phyloP scores from a whole-genome alignment of 331 rosid genomes.

The Quercus phellos region DNA sequence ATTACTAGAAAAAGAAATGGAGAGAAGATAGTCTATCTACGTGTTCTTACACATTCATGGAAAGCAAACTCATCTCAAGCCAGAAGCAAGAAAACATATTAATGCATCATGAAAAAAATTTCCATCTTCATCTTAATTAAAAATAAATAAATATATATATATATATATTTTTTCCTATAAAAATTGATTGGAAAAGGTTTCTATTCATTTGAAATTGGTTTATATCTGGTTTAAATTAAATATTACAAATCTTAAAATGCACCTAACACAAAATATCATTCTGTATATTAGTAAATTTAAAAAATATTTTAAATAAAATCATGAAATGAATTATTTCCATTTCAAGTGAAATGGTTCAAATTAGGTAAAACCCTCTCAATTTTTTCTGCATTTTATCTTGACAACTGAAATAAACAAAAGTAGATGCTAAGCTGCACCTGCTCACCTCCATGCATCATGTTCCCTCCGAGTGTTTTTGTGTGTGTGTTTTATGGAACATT shows the following conservation, averaged over 20 bases:
- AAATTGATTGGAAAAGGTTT: background rate
- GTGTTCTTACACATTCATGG: background rate
- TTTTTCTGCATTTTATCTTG: background rate
- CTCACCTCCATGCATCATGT: constrained; percentile 4
- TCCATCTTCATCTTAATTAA: too few relatives aligned
- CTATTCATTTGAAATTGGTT: too few relatives aligned
- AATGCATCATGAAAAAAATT: background rate
- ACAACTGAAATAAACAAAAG: background rate
- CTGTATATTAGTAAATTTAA: too few relatives aligned
- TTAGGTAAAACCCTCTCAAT: background rate
- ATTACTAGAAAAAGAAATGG: background rate
- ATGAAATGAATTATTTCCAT: too few relatives aligned
- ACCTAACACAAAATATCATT: too few relatives aligned
- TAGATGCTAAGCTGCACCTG: background rate
- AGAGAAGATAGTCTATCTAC: background rate
- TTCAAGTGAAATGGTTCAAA: too few relatives aligned
- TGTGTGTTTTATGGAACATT: constrained; percentile 14
- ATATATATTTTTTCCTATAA: background rate
- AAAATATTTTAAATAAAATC: too few relatives aligned
- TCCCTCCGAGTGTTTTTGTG: constrained; percentile 3
- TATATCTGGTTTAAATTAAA: too few relatives aligned
- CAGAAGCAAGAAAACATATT: background rate
- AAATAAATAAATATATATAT: background rate
- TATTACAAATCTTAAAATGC: too few relatives aligned
- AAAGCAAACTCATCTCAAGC: background rate